A percentile compares a stretch with the other conserved stretches of the same genome.
These are phyloP conservation scores for Arachnomyces sp. DNA, from an alignment of 2,329 filamentous ascomycete species.

Conservation along the genomic window DNA sequence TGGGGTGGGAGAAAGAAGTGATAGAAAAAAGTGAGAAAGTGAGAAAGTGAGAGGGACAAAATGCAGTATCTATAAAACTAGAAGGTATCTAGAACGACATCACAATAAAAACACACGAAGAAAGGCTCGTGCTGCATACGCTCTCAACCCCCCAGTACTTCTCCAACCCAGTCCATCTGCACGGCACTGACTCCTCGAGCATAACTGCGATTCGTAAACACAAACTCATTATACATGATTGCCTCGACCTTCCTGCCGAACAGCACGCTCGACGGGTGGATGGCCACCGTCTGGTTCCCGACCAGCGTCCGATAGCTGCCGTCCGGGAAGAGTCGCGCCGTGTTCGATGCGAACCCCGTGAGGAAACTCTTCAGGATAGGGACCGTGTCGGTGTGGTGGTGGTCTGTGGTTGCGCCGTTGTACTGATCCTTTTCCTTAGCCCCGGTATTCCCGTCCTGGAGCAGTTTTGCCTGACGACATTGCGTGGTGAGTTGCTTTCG, in stretches of 20 bases:
- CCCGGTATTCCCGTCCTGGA: conserved; percentile 21
- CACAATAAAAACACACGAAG: conserved; percentile 4
- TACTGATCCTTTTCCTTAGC: conserved; percentile 7
- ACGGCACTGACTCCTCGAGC: conserved; percentile 55
- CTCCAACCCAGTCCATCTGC: conserved; percentile 54
- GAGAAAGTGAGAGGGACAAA: too few relatives aligned
- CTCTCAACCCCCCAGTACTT: conserved; percentile 31
- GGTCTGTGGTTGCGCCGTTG: conserved; percentile 8
- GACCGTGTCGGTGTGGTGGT: conserved; percentile 31
- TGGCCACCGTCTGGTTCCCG: conserved; percentile 54
- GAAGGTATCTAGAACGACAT: too few relatives aligned
- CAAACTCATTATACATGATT: conserved; percentile 58
- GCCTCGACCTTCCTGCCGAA: conserved; percentile 54
- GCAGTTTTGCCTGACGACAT: conserved; percentile 42
- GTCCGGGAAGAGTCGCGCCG: conserved; percentile 51
- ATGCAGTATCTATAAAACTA: too few relatives aligned
- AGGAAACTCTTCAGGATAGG: conserved; percentile 52
- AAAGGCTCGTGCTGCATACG: too few relatives aligned
- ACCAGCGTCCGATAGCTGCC: conserved; percentile 54
- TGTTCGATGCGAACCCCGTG: conserved; percentile 52
- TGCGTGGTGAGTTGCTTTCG: conserved; percentile 53
- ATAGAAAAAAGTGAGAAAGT: too few relatives aligned
- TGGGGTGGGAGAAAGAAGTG: too few relatives aligned
- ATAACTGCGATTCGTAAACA: conserved; percentile 57
- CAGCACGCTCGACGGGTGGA: conserved; percentile 54